Evolutionary conservation across 768 basidiomycete species (phyloP), one percentile per base, ranked within the genome.

Genomic region (Termitomyces heimii): DNA sequence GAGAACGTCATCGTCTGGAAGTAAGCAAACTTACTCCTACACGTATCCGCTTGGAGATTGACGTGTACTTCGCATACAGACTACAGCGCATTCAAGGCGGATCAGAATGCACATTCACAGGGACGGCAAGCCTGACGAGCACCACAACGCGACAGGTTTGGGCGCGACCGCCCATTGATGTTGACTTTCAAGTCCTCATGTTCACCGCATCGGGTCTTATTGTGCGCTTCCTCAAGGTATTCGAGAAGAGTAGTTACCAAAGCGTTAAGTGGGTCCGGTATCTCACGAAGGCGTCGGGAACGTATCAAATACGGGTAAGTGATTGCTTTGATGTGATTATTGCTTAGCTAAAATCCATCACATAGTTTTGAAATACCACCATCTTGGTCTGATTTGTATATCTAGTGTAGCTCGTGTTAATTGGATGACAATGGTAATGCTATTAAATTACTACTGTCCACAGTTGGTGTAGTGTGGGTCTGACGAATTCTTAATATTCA

Each of bases 161-260:
- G 97, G 94, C 95, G 3, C 79, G 97, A 54, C 97, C 97, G 18
- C 97, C 97, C 7, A 98, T 99, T 66, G 92, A 96, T 63, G 87
- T 98, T 61, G 97, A 99, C 71, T 99, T 99, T 74, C 94, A 95
- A 75, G 97, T 99, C 56, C 79, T 99, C 63, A 99, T 99, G 97
- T 93, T 98, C 72, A 98, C 97, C 0, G 82, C 97, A 12, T 98
- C 96, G 12, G 97, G 97, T 2, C 71, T 99, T 65, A 89, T 96
- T 51, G 97, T 99, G 43, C 83, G 96, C 53, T 99, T 98, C 81
- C 74, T 99, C 67, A 98, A 98, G 71, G 96, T 99, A 18, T 98
- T 98, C 63, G 97, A 98, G 77, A 97, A 93, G 80, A 84, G 82
- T 69, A 92, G 85, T 62, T 98, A 98, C 68, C 86, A 94, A 61